These are phyloP conservation scores for Margaritispora aquatica DNA, from an alignment of 495 filamentous ascomycete species.

Conservation along the genomic window DNA sequence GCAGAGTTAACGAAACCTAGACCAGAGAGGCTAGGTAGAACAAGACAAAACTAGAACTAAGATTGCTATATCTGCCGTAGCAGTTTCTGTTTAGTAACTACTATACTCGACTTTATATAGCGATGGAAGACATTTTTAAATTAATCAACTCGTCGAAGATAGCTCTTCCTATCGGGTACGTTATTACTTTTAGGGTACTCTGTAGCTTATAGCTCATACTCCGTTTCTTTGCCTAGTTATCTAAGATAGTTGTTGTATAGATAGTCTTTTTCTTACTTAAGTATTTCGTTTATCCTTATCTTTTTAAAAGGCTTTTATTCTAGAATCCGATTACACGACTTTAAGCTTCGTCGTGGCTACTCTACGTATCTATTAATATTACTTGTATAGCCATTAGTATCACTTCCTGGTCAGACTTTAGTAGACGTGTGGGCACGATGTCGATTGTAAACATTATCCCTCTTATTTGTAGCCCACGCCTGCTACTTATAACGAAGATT, in stretches of 20 bases:
- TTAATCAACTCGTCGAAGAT: background rate
- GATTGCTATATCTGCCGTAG: background rate
- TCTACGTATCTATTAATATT: background rate
- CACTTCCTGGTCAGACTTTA: background rate
- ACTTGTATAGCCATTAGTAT: background rate
- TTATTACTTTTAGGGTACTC: background rate
- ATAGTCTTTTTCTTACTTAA: background rate
- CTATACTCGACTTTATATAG: background rate
- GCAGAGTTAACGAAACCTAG: background rate
- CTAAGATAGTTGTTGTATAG: background rate
- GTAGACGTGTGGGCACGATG: background rate
- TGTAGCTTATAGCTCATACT: background rate
- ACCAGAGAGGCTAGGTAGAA: background rate
- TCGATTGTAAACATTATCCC: background rate
- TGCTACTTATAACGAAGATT: background rate
- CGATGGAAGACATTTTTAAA: background rate
- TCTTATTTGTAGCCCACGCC: background rate
- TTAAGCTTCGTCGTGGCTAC: background rate
- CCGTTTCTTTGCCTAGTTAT: background rate
- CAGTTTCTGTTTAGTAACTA: background rate
- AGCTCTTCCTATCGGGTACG: background rate
- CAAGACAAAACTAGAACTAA: background rate
- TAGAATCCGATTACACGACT: background rate
- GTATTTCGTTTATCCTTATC: background rate
- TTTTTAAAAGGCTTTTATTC: background rate